Percentiles rank a stretch among this genome's conserved stretches.
These are phyloP conservation scores for Chlorella sorokiniana DNA, from an alignment of 139 green algal genomes.

Conservation along the genomic window DNA sequence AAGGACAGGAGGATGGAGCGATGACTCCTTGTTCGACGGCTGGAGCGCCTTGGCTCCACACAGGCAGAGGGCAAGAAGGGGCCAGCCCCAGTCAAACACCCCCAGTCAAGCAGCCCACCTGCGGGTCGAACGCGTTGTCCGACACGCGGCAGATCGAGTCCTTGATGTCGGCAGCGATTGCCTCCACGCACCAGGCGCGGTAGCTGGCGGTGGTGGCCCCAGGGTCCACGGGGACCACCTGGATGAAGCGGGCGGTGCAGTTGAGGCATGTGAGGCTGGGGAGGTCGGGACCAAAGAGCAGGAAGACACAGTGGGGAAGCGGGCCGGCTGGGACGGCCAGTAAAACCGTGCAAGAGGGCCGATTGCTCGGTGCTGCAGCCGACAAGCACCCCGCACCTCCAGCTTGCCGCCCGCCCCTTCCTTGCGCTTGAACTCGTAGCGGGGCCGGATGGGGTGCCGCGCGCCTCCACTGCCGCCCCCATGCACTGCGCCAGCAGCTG, in stretches of 20 bases:
- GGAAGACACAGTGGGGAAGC: no score
- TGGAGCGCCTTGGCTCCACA: no score
- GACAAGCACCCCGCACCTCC: conserved; percentile 48
- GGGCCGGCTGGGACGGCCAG: no score
- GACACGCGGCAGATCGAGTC: conserved; percentile 73
- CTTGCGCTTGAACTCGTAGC: conserved; percentile 78
- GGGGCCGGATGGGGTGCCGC: conserved; percentile 65
- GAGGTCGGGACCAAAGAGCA: no score
- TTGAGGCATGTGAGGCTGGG: no score
- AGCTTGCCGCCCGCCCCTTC: conserved; percentile 68
- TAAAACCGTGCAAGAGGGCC: no score
- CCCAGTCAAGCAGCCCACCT: background rate
- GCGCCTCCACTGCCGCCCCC: conserved; percentile 47
- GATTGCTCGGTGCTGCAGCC: background rate
- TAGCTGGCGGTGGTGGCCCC: conserved; percentile 55
- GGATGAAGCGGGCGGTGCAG: no score
- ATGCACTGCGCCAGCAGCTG: conserved; percentile 71
- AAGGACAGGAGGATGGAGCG: background rate
- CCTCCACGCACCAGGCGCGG: conserved; percentile 52
- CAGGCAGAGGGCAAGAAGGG: no score
- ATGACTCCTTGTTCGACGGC: background rate
- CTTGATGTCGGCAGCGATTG: conserved; percentile 82
- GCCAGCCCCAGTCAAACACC: no score
- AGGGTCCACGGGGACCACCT: conserved; percentile 48
- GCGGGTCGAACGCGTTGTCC: conserved; percentile 78